Base-by-base conservation (phyloP, 345 rosid species). In the Eucalyptus sp. region DNA sequence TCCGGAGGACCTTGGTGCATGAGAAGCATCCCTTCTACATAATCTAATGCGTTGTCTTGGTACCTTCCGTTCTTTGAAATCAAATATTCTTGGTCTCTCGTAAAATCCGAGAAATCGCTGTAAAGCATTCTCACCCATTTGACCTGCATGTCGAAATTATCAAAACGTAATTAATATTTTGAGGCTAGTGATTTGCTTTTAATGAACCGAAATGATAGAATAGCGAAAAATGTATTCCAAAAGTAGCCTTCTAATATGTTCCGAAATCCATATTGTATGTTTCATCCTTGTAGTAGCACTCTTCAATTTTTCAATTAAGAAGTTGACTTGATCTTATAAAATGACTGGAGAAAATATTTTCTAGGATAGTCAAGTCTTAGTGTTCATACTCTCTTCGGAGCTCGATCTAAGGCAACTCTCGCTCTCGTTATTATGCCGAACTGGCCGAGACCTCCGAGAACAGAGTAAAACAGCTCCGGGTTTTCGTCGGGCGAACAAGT, bases 341-440 rank as follows among this genome's bases (percentile, higher is more conserved):
- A 18, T 10, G 13, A 37, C 13, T 20, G 7, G 13, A 41, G 46
- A 71, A 71, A 18, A 71, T 37, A 18, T 37, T 20, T 37, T 20
- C 14, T 5, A 41, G 27, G 24, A 41, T 37, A 14, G 41, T 25
- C 11, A 3, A 22, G 79, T 41, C 6, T 49, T 6, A 43, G 41
- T 83, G 58, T 37, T 7, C n/a, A 46, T 94, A 95, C 95, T 90
- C 90, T 93, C 86, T 89, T 89, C 2, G 95, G 94, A 37, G 93
- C 92, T 5, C 91, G 90, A 58, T 90, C 93, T 6, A 95, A 86
- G 86, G 90, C 90, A 7, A 95, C 92, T 87, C 96, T 91, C 48
- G 96, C 96, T 68, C 96, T 89, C 22, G 95, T 93, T 87, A 95
- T 95, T 27, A 94, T 91, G 25, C 96, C 96, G 56, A 95, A 95